Evolutionary conservation across 2,329 filamentous ascomycete genomes (phyloP).

Genomic region (Aspergillus terreus): DNA sequence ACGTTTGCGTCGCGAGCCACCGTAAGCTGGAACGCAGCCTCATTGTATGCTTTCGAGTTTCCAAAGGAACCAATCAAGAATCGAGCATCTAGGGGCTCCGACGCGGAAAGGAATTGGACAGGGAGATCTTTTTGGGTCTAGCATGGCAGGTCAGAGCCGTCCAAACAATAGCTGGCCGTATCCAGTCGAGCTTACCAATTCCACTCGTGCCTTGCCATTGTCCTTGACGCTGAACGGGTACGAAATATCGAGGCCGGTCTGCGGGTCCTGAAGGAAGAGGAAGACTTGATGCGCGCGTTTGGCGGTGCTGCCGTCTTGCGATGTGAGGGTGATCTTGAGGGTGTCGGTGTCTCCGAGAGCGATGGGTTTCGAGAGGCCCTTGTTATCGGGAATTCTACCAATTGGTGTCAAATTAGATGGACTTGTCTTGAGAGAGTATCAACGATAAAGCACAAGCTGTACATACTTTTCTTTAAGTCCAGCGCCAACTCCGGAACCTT

Average conservation of each 20-base stretch:
- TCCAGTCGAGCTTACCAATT: slow-evolving; percentile 63
- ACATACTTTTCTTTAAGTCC: slow-evolving; percentile 56
- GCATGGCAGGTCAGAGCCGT: slow-evolving; percentile 8
- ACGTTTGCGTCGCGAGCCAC: slow-evolving; percentile 61
- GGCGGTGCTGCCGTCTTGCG: slow-evolving; percentile 70
- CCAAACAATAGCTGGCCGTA: background rate
- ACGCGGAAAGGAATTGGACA: slow-evolving; percentile 68
- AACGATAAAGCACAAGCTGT: background rate
- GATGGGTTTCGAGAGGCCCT: slow-evolving; percentile 61
- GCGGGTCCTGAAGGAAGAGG: slow-evolving; percentile 71
- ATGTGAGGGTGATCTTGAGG: slow-evolving; percentile 77
- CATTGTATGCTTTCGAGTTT: slow-evolving; percentile 62
- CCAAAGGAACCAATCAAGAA: slow-evolving; percentile 87
- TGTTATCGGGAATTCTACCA: slow-evolving; percentile 56
- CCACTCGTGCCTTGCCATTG: slow-evolving; percentile 77
- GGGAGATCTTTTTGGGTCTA: slow-evolving; percentile 89
- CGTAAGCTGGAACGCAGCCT: slow-evolving; percentile 68
- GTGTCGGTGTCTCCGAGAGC: slow-evolving; percentile 65
- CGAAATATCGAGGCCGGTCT: slow-evolving; percentile 77
- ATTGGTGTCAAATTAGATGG: background rate
- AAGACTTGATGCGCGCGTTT: slow-evolving; percentile 94
- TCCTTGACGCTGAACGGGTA: slow-evolving; percentile 83
- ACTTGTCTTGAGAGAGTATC: background rate
- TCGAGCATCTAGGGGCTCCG: slow-evolving; percentile 69
- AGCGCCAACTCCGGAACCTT: slow-evolving; percentile 54